Evolutionary conservation across 2,329 filamentous ascomycete genomes (phyloP), one percentile per base, ranked within the genome.

Genomic region (Arthrinium puccinioides): DNA sequence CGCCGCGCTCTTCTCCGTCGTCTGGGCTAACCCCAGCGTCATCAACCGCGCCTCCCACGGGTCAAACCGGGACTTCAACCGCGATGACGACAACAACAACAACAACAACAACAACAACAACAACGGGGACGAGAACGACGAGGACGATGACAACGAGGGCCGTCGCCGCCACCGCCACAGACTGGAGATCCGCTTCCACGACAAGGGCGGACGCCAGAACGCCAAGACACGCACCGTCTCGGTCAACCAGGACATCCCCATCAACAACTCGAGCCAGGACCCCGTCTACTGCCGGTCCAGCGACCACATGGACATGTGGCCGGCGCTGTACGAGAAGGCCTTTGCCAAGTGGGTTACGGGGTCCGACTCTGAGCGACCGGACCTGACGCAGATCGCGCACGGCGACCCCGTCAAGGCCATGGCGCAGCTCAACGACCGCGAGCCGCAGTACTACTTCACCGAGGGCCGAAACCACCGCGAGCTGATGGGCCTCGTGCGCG

Each of bases 251-350:
- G 53, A 61, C 41, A 56, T 67, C 38, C 62, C 61, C 8, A 55
- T 66, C 39, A 64, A 67, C 56, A 67, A 66, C 54, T 62, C 60
- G 9, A 60, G 55, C 54, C 59, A 61, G 45, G 51, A 59, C 49
- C 61, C 61, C 18, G 44, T 67, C 18, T 68, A 66, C 53, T 63
- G 59, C 46, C 62, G 57, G 42, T 59, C 64, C 11, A 59, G 53
- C 41, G 60, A 63, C 45, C 57, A 56, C 11, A 54, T 55, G 40
- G 62, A 66, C 44, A 56, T 66, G 41, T 68, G 64, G 65, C 64
- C 65, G 2, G 52, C 59, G 19, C 53, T 68, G 30, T 68, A 68
- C 51, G 65, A 69, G 55, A 69, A 69, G 58, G 65, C 64, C 11
- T 69, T 67, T 39, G 54, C 65, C 46, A 64, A 64, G 51, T 69